Evolutionary conservation across 2,329 filamentous ascomycete species (phyloP).

Genomic region (Clarireedia paspali): DNA sequence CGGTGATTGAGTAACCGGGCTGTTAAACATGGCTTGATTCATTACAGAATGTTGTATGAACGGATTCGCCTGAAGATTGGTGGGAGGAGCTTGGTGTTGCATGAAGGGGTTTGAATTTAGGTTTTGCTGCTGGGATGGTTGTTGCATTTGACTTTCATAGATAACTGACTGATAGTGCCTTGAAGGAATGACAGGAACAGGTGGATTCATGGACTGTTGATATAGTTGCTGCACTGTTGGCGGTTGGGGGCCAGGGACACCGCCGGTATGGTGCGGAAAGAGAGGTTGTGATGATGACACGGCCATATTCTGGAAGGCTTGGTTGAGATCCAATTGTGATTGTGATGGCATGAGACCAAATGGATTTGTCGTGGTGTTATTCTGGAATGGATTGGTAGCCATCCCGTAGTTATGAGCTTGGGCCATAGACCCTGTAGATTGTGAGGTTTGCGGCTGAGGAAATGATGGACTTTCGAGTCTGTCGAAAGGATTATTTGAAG

Average conservation of each 20-base stretch:
- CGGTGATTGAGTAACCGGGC: constrained; percentile 26
- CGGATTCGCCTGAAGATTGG: constrained; percentile 31
- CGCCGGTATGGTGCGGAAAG: constrained; percentile 71
- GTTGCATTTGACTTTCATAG: constrained; percentile 24
- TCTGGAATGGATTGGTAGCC: constrained; percentile 25
- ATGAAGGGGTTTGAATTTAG: constrained; percentile 27
- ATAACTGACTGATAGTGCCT: constrained; percentile 24
- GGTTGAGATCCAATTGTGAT: constrained; percentile 38
- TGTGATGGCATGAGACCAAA: constrained; percentile 46
- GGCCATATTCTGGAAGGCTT: constrained; percentile 69
- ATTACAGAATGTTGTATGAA: constrained; percentile 33
- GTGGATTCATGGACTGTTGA: constrained; percentile 29
- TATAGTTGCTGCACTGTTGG: constrained; percentile 31
- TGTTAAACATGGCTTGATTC: constrained; percentile 20
- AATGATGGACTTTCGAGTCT: constrained; percentile 33
- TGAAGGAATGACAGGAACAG: constrained; percentile 27
- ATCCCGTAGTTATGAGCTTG: constrained; percentile 37
- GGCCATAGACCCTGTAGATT: constrained; percentile 55
- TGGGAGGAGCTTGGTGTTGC: constrained; percentile 22
- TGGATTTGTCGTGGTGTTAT: constrained; percentile 49
- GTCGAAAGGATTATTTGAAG: constrained; percentile 55
- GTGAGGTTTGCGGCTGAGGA: constrained; percentile 56
- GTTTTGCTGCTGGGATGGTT: constrained; percentile 15
- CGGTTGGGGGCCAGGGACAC: constrained; percentile 36
- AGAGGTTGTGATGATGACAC: constrained; percentile 52